Evolutionary conservation across 2,329 filamentous ascomycete genomes (phyloP).

Genomic region (Tolypocladium tundrense): DNA sequence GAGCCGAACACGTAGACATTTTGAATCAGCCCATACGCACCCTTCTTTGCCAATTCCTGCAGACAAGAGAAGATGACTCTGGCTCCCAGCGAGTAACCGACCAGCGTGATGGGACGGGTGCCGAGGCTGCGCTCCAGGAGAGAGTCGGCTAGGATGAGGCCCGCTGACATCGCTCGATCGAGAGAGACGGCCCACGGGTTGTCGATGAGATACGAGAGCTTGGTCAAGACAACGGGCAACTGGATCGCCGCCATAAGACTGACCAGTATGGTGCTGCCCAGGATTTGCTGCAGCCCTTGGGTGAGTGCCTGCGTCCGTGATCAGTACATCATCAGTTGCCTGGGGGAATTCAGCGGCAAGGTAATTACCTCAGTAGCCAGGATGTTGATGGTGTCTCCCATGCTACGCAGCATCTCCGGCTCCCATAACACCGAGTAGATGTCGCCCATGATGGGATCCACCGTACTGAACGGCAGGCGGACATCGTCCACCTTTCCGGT

Average conservation of each 20-base stretch:
- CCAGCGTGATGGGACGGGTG: conserved; percentile 80
- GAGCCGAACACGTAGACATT: conserved; percentile 95
- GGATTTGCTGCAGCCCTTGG: conserved; percentile 88
- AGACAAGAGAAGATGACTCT: conserved; percentile 89
- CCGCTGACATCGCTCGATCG: conserved; percentile 77
- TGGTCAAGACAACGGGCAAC: conserved; percentile 84
- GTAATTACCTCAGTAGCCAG: conserved; percentile 80
- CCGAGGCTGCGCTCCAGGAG: conserved; percentile 86
- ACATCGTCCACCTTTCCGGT: conserved; percentile 96
- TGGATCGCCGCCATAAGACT: conserved; percentile 88
- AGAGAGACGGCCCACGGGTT: conserved; percentile 98
- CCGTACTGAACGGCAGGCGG: conserved; percentile 86
- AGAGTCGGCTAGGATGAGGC: conserved; percentile 88
- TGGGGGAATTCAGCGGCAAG: neutral
- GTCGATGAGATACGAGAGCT: conserved; percentile 91
- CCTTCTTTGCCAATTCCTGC: conserved; percentile 73
- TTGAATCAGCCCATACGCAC: conserved; percentile 78
- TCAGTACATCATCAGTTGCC: neutral
- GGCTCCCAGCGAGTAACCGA: conserved; percentile 88
- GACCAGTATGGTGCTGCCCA: conserved; percentile 81
- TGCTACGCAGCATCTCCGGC: conserved; percentile 93
- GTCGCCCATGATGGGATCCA: conserved; percentile 96
- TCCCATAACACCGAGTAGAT: conserved; percentile 97
- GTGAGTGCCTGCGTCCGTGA: conserved; percentile 61
- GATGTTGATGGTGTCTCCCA: conserved; percentile 98